Conservation (phyloP, 106 monocot species). For the Chionographis japonica region DNA sequence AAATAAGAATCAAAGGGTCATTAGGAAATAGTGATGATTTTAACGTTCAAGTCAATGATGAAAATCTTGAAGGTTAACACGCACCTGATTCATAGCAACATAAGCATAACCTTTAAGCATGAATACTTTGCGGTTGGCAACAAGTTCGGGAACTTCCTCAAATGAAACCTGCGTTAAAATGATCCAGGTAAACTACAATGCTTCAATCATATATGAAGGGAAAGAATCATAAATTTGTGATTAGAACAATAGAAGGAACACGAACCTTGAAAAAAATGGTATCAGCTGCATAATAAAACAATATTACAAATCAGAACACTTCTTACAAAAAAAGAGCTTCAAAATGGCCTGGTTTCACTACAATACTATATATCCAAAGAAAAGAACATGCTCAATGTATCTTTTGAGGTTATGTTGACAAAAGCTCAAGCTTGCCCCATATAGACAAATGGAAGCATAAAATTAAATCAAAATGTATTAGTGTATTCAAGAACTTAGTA, state of each 20-base stretch:
- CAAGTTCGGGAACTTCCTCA: constrained; percentile 93
- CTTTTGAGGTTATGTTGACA: no score
- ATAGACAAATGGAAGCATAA: no score
- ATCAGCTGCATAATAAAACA: constrained; percentile 57
- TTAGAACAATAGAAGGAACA: constrained; percentile 5
- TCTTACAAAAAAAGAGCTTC: constrained; percentile 4
- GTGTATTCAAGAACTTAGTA: no score
- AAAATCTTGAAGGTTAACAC: neutral
- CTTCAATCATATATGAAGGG: neutral
- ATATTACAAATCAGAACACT: neutral
- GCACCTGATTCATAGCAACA: constrained; percentile 94
- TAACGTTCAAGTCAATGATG: neutral
- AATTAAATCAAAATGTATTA: no score
- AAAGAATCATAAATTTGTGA: constrained; percentile 1
- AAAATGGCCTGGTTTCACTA: no score
- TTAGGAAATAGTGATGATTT: neutral
- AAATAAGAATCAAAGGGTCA: constrained; percentile 6
- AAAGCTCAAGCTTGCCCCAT: no score
- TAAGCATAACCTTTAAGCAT: constrained; percentile 87
- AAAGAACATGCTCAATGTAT: neutral
- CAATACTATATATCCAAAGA: constrained; percentile 4
- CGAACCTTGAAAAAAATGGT: constrained; percentile 85
- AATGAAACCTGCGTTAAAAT: constrained; percentile 65
- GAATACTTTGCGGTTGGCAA: constrained; percentile 74
- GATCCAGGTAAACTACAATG: neutral